Conservation (phyloP, 495 filamentous ascomycete genomes). For the Penicillium simplicissimum region DNA sequence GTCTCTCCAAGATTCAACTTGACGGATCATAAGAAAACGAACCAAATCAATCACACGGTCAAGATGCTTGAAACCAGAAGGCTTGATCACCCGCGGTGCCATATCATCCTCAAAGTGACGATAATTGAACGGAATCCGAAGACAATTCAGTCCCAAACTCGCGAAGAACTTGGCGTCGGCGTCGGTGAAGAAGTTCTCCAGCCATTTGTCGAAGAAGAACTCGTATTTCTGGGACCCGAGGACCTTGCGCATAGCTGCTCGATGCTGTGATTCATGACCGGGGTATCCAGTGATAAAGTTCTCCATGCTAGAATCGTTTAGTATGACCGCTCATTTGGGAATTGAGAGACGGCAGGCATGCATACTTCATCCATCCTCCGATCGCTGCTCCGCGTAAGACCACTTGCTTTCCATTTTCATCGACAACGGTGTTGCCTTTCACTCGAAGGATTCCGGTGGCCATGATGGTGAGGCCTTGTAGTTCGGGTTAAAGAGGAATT, state of each 20-base stretch:
- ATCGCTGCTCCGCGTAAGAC: constrained; percentile 52
- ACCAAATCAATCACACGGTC: constrained; percentile 58
- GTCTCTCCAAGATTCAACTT: too few relatives aligned
- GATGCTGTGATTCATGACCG: constrained; percentile 58
- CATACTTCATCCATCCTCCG: constrained; percentile 51
- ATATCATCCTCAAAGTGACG: constrained; percentile 65
- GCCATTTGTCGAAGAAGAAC: constrained; percentile 53
- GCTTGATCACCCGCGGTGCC: constrained; percentile 59
- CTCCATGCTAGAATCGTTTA: constrained; percentile 52
- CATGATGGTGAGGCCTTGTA: constrained; percentile 24
- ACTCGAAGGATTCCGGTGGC: constrained; percentile 44
- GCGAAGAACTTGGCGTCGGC: constrained; percentile 63
- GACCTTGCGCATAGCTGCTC: constrained; percentile 54
- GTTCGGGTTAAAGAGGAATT: background rate
- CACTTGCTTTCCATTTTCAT: constrained; percentile 44
- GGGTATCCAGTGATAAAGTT: constrained; percentile 71
- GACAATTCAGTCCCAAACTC: constrained; percentile 58
- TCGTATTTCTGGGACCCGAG: constrained; percentile 52
- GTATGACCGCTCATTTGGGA: background rate
- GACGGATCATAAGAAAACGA: background rate
- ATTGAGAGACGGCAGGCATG: background rate
- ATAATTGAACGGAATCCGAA: constrained; percentile 66
- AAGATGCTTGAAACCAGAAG: constrained; percentile 57
- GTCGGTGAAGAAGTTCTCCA: constrained; percentile 65
- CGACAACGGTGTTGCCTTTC: constrained; percentile 46